Evolutionary conservation across 1,139 yeast species (phyloP), one percentile per base, ranked within the genome.

Genomic region (Kazachstania sp.): DNA sequence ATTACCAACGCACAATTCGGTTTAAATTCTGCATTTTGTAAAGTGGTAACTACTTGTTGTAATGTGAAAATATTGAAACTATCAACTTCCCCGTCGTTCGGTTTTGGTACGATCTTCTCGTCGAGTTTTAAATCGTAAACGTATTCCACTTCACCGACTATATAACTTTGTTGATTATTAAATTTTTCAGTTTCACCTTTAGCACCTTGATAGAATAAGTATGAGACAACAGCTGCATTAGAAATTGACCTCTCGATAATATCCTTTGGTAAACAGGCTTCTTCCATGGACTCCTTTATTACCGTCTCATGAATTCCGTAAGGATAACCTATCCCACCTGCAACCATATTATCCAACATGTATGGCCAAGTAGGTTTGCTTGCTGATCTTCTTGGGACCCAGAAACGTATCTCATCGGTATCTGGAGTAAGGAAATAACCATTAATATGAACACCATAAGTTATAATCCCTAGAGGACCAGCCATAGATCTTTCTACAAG

Each of bases 261-360:
- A 0, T 68, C 72, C 39, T 70, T 71, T 0, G 61, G 54, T n/a
- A 92, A 66, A 0, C 95, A 95, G 0, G 96, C 98, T 61, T 92
- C 98, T 60, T 92, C 98, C 51, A 71, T 73, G 56, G 95, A 81
- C 62, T 92, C 98, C 61, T 92, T 92, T 19, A 86, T 57, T 3
- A 82, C 79, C 0, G 97, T 90, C 44, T 86, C 95, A 61, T 72
- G 70, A 2, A 83, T 68, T 0, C 92, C 88, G 55, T 78, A 71
- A 0, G 95, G 96, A 60, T 82, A 74, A 0, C 95, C 96, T 19
- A 92, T 63, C 0, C 98, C 98, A 1, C 98, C 98, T 0, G 96
- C 98, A 5, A 92, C 86, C 1, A 95, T 86, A 61, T 90, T 92
- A 64, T 92, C 98, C 40, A 88, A 73, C 86, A 79, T 83, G 0